Percentiles rank a stretch among this genome's conserved stretches.
Evolutionary conservation across 2,329 filamentous ascomycete species (phyloP).

Genomic region (Pezicula rhizophila): DNA sequence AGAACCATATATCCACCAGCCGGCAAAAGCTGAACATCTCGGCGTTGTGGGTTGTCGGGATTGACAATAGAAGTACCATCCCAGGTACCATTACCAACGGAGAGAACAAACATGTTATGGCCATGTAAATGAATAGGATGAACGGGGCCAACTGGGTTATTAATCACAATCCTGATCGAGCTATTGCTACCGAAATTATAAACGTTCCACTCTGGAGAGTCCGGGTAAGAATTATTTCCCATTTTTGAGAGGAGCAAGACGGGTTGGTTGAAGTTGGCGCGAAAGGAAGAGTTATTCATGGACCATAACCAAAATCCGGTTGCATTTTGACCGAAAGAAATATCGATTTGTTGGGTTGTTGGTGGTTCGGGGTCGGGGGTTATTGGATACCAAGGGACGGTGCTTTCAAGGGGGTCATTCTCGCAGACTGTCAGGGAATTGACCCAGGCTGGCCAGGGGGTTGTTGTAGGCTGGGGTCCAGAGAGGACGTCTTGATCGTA

Average conservation of each 20-base stretch:
- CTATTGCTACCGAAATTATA: slow-evolving; percentile 40
- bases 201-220: slow-evolving; percentile 45
- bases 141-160: slow-evolving; percentile 42
- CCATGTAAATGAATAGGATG: slow-evolving; percentile 67
- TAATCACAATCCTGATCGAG: slow-evolving; percentile 50
- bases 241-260: slow-evolving; percentile 37
- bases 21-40: slow-evolving; percentile 43
- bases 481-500: slow-evolving; percentile 45
- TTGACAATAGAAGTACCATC: slow-evolving; percentile 29
- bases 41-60: slow-evolving; percentile 42
- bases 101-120: slow-evolving; percentile 64
- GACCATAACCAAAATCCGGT: slow-evolving; percentile 43
- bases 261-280: slow-evolving; percentile 54
- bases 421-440: neutral
- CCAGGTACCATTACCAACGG: slow-evolving; percentile 35
- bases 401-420: slow-evolving; percentile 11
- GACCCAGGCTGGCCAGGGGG: slow-evolving; percentile 11
- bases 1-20: slow-evolving; percentile 35
- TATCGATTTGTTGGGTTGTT: slow-evolving; percentile 15
- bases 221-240: slow-evolving; percentile 41
- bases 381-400: slow-evolving; percentile 17
- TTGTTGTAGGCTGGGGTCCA: slow-evolving; percentile 8
- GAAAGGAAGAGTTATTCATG: slow-evolving; percentile 44
- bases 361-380: slow-evolving; percentile 13
- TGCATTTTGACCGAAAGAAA: slow-evolving; percentile 42